Evolutionary conservation across 1,284 basidiomycete species (phyloP), one percentile per base, ranked within the genome.

Genomic region (Phellinidium pouzarii): DNA sequence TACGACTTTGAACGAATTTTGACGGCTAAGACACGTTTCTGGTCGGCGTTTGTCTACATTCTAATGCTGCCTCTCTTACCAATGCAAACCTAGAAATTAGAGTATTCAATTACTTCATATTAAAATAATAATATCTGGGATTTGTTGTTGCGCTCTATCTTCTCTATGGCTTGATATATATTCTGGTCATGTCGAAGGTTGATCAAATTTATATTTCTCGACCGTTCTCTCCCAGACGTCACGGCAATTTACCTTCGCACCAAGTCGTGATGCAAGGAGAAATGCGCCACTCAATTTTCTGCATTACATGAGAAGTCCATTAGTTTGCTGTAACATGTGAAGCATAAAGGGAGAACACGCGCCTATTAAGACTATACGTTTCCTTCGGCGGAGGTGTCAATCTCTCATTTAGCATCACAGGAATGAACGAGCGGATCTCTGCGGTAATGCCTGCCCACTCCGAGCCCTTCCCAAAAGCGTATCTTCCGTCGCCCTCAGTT

Each of bases 201-300:
- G 12, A 27, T 60, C 59, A 27, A 66, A 65, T 46, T 57, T 12
- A 44, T 67, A 68, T 23, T 54, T 58, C 3, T 58, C 57, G 5
- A 79, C 70, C 22, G 83, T 77, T 44, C 77, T 73, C 52, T 88
- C 79, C 90, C 91, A 94, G 29, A 97, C 68, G 19, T 65, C 68
- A 62, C 74, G 76, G 58, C 90, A 90, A 63, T 91, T 79, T 17
- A 98, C 82, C 1, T 73, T 75, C 12, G 91, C 91, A 41, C 79
- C 78, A 34, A 98, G 72, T 51, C 90, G 75, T 12, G 92, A 84
- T 44, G 95, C 95, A 12, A 98, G 77, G 58, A 99, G 71, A 71
- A 99, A 97, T 2, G 91, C 87, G 0, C 95, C 94, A 59, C 91
- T 94, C 58, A 98, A 66, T 77, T 98, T 99, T 63, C 94, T 84